phyloP scores from a whole-genome alignment of 1,284 basidiomycete genomes.

The Microbotryomycetes sp. region DNA sequence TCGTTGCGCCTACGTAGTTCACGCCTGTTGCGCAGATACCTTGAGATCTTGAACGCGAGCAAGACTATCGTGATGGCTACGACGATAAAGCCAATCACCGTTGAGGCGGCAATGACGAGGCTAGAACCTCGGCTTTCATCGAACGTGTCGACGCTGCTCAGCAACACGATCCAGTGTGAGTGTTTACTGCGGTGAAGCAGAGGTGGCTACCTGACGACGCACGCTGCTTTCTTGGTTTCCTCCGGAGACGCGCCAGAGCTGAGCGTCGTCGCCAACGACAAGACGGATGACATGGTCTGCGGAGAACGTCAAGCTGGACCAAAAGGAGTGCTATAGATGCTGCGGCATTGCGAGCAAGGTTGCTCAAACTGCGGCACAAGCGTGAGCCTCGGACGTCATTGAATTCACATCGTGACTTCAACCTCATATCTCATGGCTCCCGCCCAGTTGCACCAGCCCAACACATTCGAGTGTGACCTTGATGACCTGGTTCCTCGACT shows the following conservation, averaged over 20 bases:
- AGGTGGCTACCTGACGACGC: neutral
- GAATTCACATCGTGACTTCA: neutral
- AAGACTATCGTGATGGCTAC: neutral
- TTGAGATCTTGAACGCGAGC: neutral
- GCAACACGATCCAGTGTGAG: neutral
- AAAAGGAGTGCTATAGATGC: too few relatives aligned
- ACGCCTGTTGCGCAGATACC: neutral
- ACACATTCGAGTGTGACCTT: neutral
- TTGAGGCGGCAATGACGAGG: conserved; percentile 2
- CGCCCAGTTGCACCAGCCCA: neutral
- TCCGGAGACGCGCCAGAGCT: neutral
- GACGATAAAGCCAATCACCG: conserved; percentile 2
- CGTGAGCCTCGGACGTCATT: too few relatives aligned
- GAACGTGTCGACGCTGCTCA: neutral
- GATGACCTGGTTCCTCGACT: neutral
- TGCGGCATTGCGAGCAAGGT: too few relatives aligned
- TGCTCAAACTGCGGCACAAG: too few relatives aligned
- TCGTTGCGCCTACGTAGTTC: neutral
- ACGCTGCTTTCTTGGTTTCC: neutral
- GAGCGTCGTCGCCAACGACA: neutral
- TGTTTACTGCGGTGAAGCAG: too few relatives aligned
- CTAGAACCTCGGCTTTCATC: neutral
- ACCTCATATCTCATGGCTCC: neutral
- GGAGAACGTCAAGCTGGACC: too few relatives aligned
- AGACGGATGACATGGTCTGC: neutral